Conservation (phyloP, 2,329 filamentous ascomycete species). For the Rhexocercosporidium sp. region DNA sequence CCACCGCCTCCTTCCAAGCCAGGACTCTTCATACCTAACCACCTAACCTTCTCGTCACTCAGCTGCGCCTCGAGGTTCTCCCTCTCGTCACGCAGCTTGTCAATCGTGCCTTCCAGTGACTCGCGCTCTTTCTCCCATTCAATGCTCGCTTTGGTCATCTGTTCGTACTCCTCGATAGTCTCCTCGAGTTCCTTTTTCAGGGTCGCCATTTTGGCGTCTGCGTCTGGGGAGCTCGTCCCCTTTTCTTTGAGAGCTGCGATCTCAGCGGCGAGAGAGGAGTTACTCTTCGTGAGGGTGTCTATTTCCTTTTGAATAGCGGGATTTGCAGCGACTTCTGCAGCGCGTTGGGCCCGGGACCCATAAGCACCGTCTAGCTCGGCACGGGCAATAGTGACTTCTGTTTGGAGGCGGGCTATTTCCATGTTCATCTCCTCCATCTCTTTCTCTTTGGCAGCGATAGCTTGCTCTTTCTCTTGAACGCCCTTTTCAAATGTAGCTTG, state of each 20-base stretch:
- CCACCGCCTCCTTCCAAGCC: conserved; percentile 40
- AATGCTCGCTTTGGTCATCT: conserved; percentile 71
- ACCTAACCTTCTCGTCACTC: conserved; percentile 69
- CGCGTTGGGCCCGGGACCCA: conserved; percentile 72
- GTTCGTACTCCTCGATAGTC: conserved; percentile 72
- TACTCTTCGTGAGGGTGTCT: conserved; percentile 56
- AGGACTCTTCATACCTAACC: conserved; percentile 65
- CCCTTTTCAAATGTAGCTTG: conserved; percentile 28
- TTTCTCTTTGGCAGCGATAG: conserved; percentile 46
- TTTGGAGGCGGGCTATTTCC: conserved; percentile 69
- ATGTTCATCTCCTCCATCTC: conserved; percentile 62
- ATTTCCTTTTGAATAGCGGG: conserved; percentile 64
- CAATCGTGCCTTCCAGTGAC: conserved; percentile 65
- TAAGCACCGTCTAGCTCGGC: conserved; percentile 96
- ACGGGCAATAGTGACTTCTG: conserved; percentile 85
- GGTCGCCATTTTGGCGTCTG: conserved; percentile 47
- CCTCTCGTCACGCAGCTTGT: conserved; percentile 66
- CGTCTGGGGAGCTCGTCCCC: conserved; percentile 17
- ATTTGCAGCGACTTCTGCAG: conserved; percentile 66
- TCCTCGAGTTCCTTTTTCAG: conserved; percentile 70
- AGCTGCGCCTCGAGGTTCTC: conserved; percentile 68
- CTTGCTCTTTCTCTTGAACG: conserved; percentile 33
- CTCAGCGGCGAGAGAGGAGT: conserved; percentile 41
- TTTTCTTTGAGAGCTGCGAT: conserved; percentile 35
- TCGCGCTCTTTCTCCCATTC: conserved; percentile 75